Conservation (phyloP, 805 yeast genomes). For the Metschnikowia koreensis region DNA sequence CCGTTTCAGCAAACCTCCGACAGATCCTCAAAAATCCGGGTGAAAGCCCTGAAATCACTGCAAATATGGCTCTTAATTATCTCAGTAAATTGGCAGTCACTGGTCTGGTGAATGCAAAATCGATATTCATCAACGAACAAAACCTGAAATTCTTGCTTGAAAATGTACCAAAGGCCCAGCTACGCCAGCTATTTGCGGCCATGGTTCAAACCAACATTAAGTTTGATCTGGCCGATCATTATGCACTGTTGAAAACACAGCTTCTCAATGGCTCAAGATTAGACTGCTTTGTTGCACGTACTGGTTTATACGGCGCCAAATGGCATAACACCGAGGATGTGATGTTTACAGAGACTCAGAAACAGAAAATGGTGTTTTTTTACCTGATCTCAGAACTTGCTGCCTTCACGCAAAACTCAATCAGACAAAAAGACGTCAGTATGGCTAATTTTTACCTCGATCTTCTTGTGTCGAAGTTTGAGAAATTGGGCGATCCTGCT, state of each 20-base stretch:
- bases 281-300: slow-evolving; percentile 33
- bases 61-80: slow-evolving; percentile 25
- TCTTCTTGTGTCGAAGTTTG: slow-evolving; percentile 38
- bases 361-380: slow-evolving; percentile 31
- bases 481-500: slow-evolving; percentile 11
- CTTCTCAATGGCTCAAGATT: slow-evolving; percentile 29
- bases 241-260: slow-evolving; percentile 21
- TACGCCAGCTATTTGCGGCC: slow-evolving; percentile 27
- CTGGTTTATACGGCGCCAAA: slow-evolving; percentile 35
- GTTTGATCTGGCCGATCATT: slow-evolving; percentile 17
- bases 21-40: slow-evolving; percentile 14
- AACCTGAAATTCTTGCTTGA: slow-evolving; percentile 1
- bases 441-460: slow-evolving; percentile 35
- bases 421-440: slow-evolving; percentile 28
- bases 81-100: slow-evolving; percentile 26
- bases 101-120: slow-evolving; percentile 20
- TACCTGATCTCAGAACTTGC: slow-evolving; percentile 28
- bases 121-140: slow-evolving; percentile 16
- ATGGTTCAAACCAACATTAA: slow-evolving; percentile 34
- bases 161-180: slow-evolving; percentile 1
- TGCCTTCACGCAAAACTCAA: slow-evolving; percentile 22
- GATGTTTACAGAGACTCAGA: slow-evolving; percentile 18
- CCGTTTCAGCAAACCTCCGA: slow-evolving; percentile 18
- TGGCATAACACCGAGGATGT: slow-evolving; percentile 35
- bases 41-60: slow-evolving; percentile 14